A percentile compares a stretch with the other conserved stretches of the same genome.
phyloP scores from a whole-genome alignment of 2,329 filamentous ascomycete species.

The Dactylellina leptospora region DNA sequence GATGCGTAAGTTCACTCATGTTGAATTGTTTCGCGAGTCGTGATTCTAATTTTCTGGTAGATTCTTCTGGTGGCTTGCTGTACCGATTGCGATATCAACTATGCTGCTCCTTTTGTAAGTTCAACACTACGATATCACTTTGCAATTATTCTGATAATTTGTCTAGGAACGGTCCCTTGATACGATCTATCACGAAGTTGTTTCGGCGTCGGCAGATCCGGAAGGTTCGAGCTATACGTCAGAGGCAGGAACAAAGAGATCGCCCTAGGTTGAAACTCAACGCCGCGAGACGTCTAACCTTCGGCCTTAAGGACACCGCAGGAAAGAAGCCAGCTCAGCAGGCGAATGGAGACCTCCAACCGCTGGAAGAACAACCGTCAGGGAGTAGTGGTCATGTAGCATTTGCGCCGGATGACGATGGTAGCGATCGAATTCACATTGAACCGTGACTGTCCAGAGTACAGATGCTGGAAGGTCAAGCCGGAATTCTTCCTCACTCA shows the following conservation, averaged over 20 bases:
- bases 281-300: slow-evolving; percentile 27
- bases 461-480: too few species aligned
- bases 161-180: slow-evolving; percentile 27
- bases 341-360: slow-evolving; percentile 22
- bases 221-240: slow-evolving; percentile 25
- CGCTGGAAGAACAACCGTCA: slow-evolving; percentile 18
- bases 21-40: neutral
- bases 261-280: slow-evolving; percentile 16
- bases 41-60: slow-evolving; percentile 8
- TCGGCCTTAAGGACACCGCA: slow-evolving; percentile 19
- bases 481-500: too few species aligned
- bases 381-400: slow-evolving; percentile 4
- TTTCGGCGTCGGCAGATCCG: slow-evolving; percentile 38
- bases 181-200: slow-evolving; percentile 34
- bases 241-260: slow-evolving; percentile 34
- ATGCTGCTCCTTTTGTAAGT: slow-evolving; percentile 66
- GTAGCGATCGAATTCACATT: slow-evolving; percentile 34
- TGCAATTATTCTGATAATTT: neutral
- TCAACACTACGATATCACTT: neutral
- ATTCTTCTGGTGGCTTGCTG: slow-evolving; percentile 70
- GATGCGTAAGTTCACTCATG: slow-evolving; percentile 58
- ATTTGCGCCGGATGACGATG: slow-evolving; percentile 5
- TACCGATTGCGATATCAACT: slow-evolving; percentile 66
- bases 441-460: too few species aligned
- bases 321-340: neutral